Conservation (phyloP, 345 rosid genomes). For the Sonneratia alba region DNA sequence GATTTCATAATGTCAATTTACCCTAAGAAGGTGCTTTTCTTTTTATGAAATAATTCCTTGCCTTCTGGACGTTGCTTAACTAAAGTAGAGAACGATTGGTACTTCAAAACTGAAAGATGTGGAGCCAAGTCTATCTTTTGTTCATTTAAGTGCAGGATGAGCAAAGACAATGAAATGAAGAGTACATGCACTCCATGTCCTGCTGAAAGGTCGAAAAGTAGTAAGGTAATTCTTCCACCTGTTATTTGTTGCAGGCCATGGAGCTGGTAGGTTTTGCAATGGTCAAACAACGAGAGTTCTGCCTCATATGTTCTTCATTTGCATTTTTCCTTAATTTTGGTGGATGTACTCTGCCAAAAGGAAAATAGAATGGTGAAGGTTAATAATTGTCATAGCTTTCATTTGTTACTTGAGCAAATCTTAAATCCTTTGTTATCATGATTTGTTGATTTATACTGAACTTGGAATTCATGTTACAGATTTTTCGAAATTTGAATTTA, state of each 20-base stretch:
- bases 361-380: not conserved
- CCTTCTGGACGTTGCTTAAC: not conserved
- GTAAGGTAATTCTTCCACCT: slow-evolving; percentile 35
- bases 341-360: not conserved
- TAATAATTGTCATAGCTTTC: not conserved
- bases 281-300: not conserved
- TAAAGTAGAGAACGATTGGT: not conserved
- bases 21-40: not conserved
- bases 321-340: not conserved
- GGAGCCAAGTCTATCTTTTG: not conserved
- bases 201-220: slow-evolving; percentile 30
- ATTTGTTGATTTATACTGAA: not conserved
- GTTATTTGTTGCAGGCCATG: not conserved
- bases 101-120: not conserved
- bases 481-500: not conserved
- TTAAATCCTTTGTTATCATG: not conserved
- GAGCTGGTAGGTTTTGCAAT: not conserved
- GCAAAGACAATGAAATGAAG: slow-evolving; percentile 33
- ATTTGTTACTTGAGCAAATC: not conserved
- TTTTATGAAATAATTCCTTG: not conserved
- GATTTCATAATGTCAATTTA: not conserved
- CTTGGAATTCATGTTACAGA: not conserved
- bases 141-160: slow-evolving; percentile 30
- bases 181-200: slow-evolving; percentile 16
- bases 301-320: not conserved